Evolutionary conservation across 768 basidiomycete species (phyloP).

Genomic region (Mycena latifolia): DNA sequence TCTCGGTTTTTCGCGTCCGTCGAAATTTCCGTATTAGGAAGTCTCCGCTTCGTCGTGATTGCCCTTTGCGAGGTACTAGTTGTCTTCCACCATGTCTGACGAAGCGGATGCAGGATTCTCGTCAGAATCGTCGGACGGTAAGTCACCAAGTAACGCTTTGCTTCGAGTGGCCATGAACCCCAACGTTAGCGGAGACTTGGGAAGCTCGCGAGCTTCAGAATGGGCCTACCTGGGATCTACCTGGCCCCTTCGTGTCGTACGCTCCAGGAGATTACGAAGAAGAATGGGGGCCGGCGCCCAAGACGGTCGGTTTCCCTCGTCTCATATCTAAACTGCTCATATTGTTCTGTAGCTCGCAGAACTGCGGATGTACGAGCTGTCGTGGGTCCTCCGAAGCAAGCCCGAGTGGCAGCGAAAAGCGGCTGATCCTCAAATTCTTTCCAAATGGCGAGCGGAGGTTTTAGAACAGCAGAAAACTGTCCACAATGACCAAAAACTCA

Average conservation of each 20-base stretch:
- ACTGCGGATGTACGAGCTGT: constrained; percentile 14
- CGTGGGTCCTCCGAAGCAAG: constrained; percentile 30
- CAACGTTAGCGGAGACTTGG: neutral
- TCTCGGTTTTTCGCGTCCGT: no score
- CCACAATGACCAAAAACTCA: neutral
- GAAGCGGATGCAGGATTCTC: no score
- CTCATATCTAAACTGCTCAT: neutral
- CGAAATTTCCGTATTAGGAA: no score
- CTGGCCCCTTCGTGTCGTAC: neutral
- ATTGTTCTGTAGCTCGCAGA: neutral
- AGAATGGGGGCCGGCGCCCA: neutral
- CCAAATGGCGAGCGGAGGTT: constrained; percentile 27
- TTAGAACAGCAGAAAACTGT: constrained; percentile 8
- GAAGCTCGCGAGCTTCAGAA: neutral
- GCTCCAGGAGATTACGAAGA: neutral
- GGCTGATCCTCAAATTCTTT: constrained; percentile 18
- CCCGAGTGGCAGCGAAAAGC: constrained; percentile 20
- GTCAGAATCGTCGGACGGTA: no score
- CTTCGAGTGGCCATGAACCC: no score
- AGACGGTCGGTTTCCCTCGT: neutral
- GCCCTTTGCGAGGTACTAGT: neutral
- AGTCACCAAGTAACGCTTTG: no score
- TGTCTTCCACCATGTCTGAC: no score
- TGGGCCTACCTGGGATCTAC: neutral
- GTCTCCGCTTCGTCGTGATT: neutral